Percentiles rank a stretch among this genome's conserved stretches.
Evolutionary conservation across 2,329 filamentous ascomycete genomes (phyloP).

Genomic region (Trichoderma pleuroti): DNA sequence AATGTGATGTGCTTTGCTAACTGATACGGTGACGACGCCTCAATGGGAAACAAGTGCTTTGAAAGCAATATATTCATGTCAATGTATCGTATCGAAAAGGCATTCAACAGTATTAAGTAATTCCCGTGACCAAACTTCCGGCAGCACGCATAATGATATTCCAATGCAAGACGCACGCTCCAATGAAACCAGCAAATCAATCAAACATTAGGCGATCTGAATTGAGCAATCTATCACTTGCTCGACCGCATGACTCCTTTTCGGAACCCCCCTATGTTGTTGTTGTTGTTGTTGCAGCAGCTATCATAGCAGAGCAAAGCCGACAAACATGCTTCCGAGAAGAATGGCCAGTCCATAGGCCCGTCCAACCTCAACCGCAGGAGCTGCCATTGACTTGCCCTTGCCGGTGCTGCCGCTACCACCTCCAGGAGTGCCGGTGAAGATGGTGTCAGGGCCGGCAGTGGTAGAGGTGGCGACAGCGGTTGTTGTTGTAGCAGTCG

Average conservation of each 20-base stretch:
- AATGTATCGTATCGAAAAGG: conserved; percentile 13
- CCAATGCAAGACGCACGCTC: conserved; percentile 10
- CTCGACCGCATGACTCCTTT: background rate
- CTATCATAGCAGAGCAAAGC: conserved; percentile 32
- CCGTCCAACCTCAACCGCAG: conserved; percentile 34
- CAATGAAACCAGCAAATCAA: background rate
- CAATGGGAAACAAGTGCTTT: background rate
- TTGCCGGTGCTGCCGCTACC: conserved; percentile 17
- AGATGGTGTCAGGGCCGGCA: conserved; percentile 34
- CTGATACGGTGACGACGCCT: background rate
- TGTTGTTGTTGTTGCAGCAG: background rate
- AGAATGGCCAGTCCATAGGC: conserved; percentile 39
- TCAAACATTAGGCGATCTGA: conserved; percentile 6
- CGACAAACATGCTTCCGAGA: conserved; percentile 38
- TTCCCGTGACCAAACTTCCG: background rate
- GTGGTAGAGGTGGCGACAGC: conserved; percentile 36
- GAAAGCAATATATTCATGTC: background rate
- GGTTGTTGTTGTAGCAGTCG: conserved; percentile 40
- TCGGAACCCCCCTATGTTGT: background rate
- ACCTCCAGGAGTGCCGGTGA: conserved; percentile 30
- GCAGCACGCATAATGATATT: conserved; percentile 8
- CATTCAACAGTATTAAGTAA: conserved; percentile 15
- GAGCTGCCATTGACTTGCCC: conserved; percentile 30
- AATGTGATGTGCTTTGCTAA: background rate
- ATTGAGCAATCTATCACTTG: background rate